Evolutionary conservation across 768 basidiomycete species (phyloP), one percentile per base, ranked within the genome.

Genomic region (Pilatotrama ljubarskyi): DNA sequence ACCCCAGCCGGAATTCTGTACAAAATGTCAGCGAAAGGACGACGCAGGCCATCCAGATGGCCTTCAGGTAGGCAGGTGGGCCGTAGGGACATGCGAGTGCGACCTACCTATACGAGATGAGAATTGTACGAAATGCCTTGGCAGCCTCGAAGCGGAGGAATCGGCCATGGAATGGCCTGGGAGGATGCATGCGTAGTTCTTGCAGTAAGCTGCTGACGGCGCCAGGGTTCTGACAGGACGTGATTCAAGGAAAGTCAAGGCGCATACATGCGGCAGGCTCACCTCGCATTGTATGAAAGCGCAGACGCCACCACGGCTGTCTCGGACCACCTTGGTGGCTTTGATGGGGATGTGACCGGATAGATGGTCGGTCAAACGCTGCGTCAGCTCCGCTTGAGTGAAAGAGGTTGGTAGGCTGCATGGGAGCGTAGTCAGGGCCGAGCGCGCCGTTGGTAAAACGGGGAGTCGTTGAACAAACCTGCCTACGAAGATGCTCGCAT

Each of bases 201-300:
- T 83, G 72, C 53, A 92, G 84, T 61, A 91, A 76, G 43, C 73
- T 70, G 20, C 82, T 75, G 1, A 90, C 88, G 2, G 84, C 77
- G 15, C 73, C 69, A 4, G 85, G 77, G 63, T 85, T 78, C 90
- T 91, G 62, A 42, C 29, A 14, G 32, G 25, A 38, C 15, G 37
- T 36, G 64, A 22, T 51, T 26, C 55, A 0, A 60, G 35, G 20
- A 35, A 32, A 48, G 11, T 48, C 18, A 7, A 26, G 7, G 22
- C 37, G 51, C 43, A 52, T 51, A 52, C 40, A 51, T 26, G 50
- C 37, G 14, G 7, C 10, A 7, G 5, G 63, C 78, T 43, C 67
- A 91, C 91, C 78, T 90, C 82, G 79, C 90, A 92, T 73, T 93
- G 91, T 22, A 91, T 86, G 70, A 93, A 93, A 57, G 91, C 91